Base-by-base conservation (phyloP, 2,329 filamentous ascomycete genomes). In the Apiospora pterosperma region DNA sequence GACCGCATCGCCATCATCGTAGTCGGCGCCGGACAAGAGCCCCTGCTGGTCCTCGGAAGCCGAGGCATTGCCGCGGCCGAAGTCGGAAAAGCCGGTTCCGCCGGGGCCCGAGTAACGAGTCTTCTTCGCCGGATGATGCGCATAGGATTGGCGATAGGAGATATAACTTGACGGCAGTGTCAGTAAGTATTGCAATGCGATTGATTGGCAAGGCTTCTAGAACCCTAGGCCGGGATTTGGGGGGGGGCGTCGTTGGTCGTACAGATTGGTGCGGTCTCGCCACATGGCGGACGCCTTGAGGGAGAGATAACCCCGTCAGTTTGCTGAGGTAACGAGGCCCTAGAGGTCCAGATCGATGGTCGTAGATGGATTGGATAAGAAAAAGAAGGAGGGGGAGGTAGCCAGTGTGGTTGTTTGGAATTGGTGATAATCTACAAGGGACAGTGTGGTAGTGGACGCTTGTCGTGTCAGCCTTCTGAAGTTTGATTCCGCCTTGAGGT, bases 181-280 rank as follows among this genome's bases (percentile, higher is more conserved):
- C 36, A 42, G 42, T 38, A 28, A 62, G 28, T 19, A 34, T 55
- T 28, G 48, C 60, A 36, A 39, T 14, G 60, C 28, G 8, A 62
- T 38, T 55, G 8, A 62, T 38, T 55, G 28, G 48, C 48, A 55
- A 52, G 44, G 44, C 44, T 31, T 31, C 25, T 28, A 8, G 21
- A 16, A n/a, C 5, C 25, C 5, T 21, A 38, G 38, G 36, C 48
- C 42, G 28, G 31, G 28, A 41, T 65, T 65, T 60, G 61, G 62
- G 23, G 36, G 34, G 52, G 11, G 58, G 52, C 28, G 69, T 63
- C 63, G 36, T 65, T 63, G 63, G 59, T 76, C 87, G 73, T 88
- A 97, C 93, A 99, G 91, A 78, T 98, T 99, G 72, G 96, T 99
- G 81, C 96, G 91, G 86, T 99, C 96, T 84, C 96, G 93, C 94